A percentile compares a stretch with the other conserved stretches of the same genome.
Evolutionary conservation across 768 basidiomycete species (phyloP).

Genomic region (Macrolepiota fuliginosa): DNA sequence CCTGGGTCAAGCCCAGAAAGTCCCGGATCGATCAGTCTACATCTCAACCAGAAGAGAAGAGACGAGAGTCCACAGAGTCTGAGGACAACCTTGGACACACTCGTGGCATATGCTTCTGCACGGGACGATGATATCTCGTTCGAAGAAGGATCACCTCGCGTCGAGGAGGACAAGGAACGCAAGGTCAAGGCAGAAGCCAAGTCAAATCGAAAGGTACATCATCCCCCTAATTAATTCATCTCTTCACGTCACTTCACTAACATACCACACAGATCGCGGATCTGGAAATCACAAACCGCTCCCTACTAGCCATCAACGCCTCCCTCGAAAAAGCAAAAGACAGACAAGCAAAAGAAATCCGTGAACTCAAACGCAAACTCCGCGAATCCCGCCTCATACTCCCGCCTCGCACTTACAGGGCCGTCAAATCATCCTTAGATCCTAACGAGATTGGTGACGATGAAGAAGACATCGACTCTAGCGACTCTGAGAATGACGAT

Average conservation of each 20-base stretch:
- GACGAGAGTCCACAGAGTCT: slow-evolving; percentile 22
- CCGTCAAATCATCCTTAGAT: slow-evolving; percentile 48
- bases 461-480: slow-evolving; percentile 48
- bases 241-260: neutral
- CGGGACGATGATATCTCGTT: neutral
- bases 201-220: slow-evolving; percentile 78
- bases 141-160: neutral
- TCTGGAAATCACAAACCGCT: slow-evolving; percentile 87
- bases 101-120: slow-evolving; percentile 35
- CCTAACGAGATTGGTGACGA: slow-evolving; percentile 42
- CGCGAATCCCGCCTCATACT: slow-evolving; percentile 80
- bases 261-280: slow-evolving; percentile 69
- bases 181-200: slow-evolving; percentile 73
- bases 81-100: slow-evolving; percentile 40
- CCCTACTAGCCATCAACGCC: slow-evolving; percentile 81
- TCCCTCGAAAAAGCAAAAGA: slow-evolving; percentile 79
- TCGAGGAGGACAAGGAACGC: slow-evolving; percentile 35
- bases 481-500: slow-evolving; percentile 20
- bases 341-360: slow-evolving; percentile 80
- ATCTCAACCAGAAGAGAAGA: slow-evolving; percentile 8
- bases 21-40: neutral
- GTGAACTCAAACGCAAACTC: slow-evolving; percentile 77
- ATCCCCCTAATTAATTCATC: neutral
- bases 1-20: slow-evolving; percentile 37
- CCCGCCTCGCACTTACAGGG: slow-evolving; percentile 61